Evolutionary conservation across 306 rosid genomes (phyloP), one percentile per base, ranked within the genome.

Genomic region (Begonia loranthoides): DNA sequence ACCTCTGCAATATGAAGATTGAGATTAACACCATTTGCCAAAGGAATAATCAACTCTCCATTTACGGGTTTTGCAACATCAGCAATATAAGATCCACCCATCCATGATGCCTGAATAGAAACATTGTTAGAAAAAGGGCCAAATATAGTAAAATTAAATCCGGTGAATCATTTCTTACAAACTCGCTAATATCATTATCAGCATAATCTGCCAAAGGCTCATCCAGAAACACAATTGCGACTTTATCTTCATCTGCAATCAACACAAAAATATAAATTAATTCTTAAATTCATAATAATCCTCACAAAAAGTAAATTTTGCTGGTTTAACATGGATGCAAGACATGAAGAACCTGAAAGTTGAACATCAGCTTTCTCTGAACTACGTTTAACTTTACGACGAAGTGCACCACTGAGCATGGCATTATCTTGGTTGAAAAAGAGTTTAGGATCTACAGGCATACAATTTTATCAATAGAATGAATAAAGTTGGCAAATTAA

Each of bases 1-100:
- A 90, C 99, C 95, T 86, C 73, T 34, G 93, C 82, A 77, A 83
- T 61, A 50, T 73, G 71, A 72, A 90, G 74, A 70, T 72, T 76
- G 68, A 76, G 52, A 51, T 16, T 57, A 56, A 67, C 70, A 55
- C 76, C 84, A 59, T 74, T 74, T 48, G 69, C 67, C 79, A 82
- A 66, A 21, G 87, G 80, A 61, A 92, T 60, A 50, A 66, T 71
- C 55, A 92, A 70, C 70, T 78, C 79, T 69, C 99, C 96, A 58
- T 78, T 73, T 60, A 78, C 49, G 51, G 77, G 70, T 75, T 78
- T 78, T 48, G 49, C 21, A 49, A 69, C 34, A 74, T 82, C 80
- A 34, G 67, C 56, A 57, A 52, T 54, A 75, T 92, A 92, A 50
- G 92, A 78, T 65, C 99, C 96, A 55, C 80, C 88, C 63, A 92